Evolutionary conservation across 257 asterid species (phyloP).

Genomic region (Thymus quinquecostatus): DNA sequence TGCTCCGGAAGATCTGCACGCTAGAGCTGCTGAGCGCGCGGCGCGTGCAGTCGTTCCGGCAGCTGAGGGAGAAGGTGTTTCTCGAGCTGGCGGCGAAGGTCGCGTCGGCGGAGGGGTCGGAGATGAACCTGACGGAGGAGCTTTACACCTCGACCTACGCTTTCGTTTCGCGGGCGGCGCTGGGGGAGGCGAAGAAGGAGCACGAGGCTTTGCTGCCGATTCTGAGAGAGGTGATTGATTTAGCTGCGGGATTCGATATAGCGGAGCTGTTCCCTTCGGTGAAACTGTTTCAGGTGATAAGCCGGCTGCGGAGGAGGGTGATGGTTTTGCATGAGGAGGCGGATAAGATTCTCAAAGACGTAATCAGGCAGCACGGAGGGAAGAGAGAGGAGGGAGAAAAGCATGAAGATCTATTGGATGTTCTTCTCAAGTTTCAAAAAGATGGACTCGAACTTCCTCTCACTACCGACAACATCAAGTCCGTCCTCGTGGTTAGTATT

Average conservation of each 20-base stretch:
- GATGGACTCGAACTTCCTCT: background rate
- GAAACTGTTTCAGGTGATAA: background rate
- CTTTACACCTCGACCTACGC: background rate
- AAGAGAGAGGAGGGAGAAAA: too few species aligned
- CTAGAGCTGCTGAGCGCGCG: slow-evolving; percentile 41
- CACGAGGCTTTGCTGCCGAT: background rate
- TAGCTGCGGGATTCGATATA: background rate
- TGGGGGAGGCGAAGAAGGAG: background rate
- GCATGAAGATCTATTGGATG: too few species aligned
- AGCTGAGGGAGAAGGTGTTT: slow-evolving; percentile 33
- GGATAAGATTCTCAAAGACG: too few species aligned
- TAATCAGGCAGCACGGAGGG: too few species aligned
- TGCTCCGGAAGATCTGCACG: slow-evolving; percentile 43
- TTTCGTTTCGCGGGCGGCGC: background rate
- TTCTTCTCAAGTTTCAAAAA: too few species aligned
- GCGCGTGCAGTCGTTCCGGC: slow-evolving; percentile 39
- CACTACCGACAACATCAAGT: background rate
- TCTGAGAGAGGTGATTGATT: background rate
- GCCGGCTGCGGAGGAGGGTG: background rate
- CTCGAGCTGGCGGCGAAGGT: slow-evolving; percentile 15
- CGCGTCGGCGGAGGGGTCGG: slow-evolving; percentile 14
- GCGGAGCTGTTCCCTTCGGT: background rate
- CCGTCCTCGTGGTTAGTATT: background rate
- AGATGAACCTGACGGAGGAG: background rate
- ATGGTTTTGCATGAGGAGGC: background rate